Evolutionary conservation across 345 rosid genomes (phyloP).

Genomic region (Populus davidiana): DNA sequence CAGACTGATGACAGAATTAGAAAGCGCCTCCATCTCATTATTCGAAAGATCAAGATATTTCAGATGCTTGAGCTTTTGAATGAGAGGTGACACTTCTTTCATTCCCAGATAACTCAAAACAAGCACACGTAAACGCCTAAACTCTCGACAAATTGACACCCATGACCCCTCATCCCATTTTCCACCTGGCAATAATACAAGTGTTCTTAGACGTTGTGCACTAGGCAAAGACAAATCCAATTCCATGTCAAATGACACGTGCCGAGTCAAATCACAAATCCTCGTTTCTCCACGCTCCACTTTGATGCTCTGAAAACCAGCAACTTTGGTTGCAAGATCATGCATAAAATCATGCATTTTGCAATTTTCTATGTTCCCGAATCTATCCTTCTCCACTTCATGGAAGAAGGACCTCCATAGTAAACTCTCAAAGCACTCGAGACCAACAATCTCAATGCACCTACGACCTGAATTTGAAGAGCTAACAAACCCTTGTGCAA

Average conservation of each 20-base stretch:
- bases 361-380: neutral
- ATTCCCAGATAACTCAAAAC: neutral
- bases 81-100: neutral
- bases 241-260: too few species aligned
- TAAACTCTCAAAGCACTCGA: slow-evolving; percentile 9
- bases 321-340: neutral
- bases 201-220: too few species aligned
- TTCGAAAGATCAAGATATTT: slow-evolving; percentile 24
- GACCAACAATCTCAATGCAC: slow-evolving; percentile 4
- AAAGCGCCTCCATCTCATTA: slow-evolving; percentile 1
- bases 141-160: too few species aligned
- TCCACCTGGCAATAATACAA: too few species aligned
- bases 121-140: too few species aligned
- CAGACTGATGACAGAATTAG: slow-evolving; percentile 5
- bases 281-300: too few species aligned
- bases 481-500: slow-evolving; percentile 24
- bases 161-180: too few species aligned
- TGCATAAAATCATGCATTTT: slow-evolving; percentile 11
- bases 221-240: too few species aligned
- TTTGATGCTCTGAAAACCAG: neutral
- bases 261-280: too few species aligned
- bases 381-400: neutral
- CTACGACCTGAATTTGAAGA: neutral
- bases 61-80: slow-evolving; percentile 9
- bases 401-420: slow-evolving; percentile 11